These are phyloP conservation scores for Herpetospermum pedunculosum DNA, from an alignment of 306 rosid genomes.

Conservation along the genomic window DNA sequence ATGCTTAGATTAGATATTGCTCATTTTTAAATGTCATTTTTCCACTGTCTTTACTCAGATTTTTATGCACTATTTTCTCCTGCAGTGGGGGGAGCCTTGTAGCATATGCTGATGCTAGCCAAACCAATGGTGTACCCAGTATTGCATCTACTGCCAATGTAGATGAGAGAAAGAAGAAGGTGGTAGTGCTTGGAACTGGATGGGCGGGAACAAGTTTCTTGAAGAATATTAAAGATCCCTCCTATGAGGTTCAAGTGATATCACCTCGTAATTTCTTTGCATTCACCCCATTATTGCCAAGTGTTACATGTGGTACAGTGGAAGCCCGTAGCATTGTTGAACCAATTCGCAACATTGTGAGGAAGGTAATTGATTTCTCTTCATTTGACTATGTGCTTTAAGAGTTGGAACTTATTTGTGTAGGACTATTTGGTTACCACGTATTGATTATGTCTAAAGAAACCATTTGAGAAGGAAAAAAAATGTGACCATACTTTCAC, in stretches of 20 bases:
- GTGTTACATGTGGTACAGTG: slow-evolving; percentile 88
- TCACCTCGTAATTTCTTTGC: slow-evolving; percentile 94
- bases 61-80: slow-evolving; percentile 10
- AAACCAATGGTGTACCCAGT: slow-evolving; percentile 8
- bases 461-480: background rate
- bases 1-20: background rate
- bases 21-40: background rate
- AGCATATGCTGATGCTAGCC: slow-evolving; percentile 51
- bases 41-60: background rate
- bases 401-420: background rate
- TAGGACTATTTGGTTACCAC: background rate
- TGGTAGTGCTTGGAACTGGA: slow-evolving; percentile 95
- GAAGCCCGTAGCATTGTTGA: slow-evolving; percentile 95
- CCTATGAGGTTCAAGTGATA: slow-evolving; percentile 68
- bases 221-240: slow-evolving; percentile 51
- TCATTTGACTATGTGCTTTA: background rate
- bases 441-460: background rate
- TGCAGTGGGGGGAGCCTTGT: slow-evolving; percentile 74
- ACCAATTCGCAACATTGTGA: slow-evolving; percentile 67
- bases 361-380: slow-evolving; percentile 38
- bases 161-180: slow-evolving; percentile 50
- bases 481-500: background rate
- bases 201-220: slow-evolving; percentile 94
- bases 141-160: slow-evolving; percentile 24
- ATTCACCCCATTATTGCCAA: slow-evolving; percentile 87